These are phyloP conservation scores for Pseudoperonospora humuli DNA, from an alignment of 352 stramenopile species.

Conservation along the genomic window DNA sequence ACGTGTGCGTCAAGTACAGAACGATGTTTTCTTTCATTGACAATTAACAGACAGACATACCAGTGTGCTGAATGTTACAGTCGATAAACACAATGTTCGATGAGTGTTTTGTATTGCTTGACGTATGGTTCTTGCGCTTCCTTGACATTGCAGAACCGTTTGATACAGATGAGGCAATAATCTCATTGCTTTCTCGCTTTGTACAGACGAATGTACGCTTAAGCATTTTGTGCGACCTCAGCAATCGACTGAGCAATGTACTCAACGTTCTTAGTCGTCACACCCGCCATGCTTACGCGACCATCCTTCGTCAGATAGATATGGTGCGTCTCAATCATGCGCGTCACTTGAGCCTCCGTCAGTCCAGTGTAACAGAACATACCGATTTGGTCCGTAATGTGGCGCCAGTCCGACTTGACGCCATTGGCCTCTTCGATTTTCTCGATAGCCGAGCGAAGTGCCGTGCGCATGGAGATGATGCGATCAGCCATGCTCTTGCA, in stretches of 20 bases:
- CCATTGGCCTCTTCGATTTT: constrained; percentile 69
- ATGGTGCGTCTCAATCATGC: constrained; percentile 93
- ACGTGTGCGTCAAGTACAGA: too few species aligned
- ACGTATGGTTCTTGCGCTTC: constrained; percentile 16
- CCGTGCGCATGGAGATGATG: constrained; percentile 92
- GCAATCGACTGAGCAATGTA: constrained; percentile 94
- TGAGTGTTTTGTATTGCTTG: constrained; percentile 14
- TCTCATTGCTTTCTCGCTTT: not conserved
- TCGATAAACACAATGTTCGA: too few species aligned
- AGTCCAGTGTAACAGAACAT: constrained; percentile 99
- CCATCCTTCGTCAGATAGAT: constrained; percentile 99
- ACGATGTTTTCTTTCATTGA: too few species aligned
- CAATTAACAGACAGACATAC: too few species aligned
- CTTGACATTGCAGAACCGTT: constrained; percentile 4
- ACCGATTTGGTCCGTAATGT: constrained; percentile 98
- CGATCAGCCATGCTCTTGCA: constrained; percentile 94
- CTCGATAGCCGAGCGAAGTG: constrained; percentile 76
- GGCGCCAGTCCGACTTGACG: constrained; percentile 89
- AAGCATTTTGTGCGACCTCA: constrained; percentile 87
- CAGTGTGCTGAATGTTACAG: too few species aligned
- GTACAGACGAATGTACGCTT: constrained; percentile 12
- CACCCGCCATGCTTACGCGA: constrained; percentile 95
- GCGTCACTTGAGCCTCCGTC: constrained; percentile 89
- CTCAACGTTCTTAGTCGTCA: constrained; percentile 95
- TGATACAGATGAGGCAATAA: not conserved